Base-by-base conservation (phyloP, 1,284 basidiomycete genomes). In the Fistulinella cinereoalba region DNA sequence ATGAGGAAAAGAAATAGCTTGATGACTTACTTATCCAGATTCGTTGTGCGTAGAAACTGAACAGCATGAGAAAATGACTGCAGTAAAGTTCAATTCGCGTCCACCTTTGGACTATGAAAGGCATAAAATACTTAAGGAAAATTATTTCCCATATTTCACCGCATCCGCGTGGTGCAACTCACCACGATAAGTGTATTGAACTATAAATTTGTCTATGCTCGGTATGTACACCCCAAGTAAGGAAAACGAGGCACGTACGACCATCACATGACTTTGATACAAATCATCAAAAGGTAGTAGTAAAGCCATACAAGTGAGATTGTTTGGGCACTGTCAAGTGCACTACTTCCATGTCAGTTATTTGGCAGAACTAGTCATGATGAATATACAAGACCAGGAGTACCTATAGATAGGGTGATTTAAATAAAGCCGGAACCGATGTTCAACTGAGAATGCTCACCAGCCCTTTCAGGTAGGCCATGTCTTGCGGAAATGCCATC, bases 11-110 rank as follows among this genome's bases (percentile, higher is more conserved):
- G n/a, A 27, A 23, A 18, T 7, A 4, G 7, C 6, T 2, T 33
- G 22, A 16, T 9, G 5, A 43, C 59, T 39, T 39, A 60, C 58
- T 60, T 57, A 64, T 61, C 59, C 59, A 61, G 4, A 61, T 49
- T 27, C 62, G 58, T 27, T 61, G 62, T 23, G 46, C 48, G 18
- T 61, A 61, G 34, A 61, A 61, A 37, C 62, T 62, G 32, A 2
- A 25, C 10, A 9, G 5, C 5, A 22, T 56, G 13, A 57, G 43
- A 25, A 18, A 32, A 31, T 9, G 10, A 3, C 21, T 9, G 21
- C 37, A 33, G 8, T 21, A 9, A 12, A 18, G 2, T 34, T 21
- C 3, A 4, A 12, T n/a, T 25, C 7, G 22, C 3, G 12, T 21
- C 16, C 48, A 58, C 56, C 50, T 33, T 37, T 58, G 56, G 4